Percentiles rank a stretch among this genome's conserved stretches.
These are phyloP conservation scores for Trichophyton mentagrophytes DNA, from an alignment of 2,329 filamentous ascomycete species.

Conservation along the genomic window DNA sequence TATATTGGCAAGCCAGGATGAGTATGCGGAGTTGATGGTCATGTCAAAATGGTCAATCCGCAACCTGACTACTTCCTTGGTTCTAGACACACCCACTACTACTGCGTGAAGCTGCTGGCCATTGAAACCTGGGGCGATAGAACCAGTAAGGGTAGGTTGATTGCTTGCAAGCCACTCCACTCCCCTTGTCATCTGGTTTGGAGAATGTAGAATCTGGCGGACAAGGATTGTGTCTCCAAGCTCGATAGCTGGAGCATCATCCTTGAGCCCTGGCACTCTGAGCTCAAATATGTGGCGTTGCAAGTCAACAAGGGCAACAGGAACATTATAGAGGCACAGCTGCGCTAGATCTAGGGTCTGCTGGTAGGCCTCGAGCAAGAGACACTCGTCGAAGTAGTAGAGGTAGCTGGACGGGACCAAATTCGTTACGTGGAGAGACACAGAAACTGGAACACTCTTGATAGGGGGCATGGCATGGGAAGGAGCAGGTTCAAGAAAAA, in stretches of 20 bases:
- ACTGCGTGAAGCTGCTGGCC: constrained; percentile 17
- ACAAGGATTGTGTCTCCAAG: constrained; percentile 18
- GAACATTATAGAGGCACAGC: constrained; percentile 14
- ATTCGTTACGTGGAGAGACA: constrained; percentile 9
- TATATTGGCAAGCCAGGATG: constrained; percentile 15
- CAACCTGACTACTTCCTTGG: constrained; percentile 15
- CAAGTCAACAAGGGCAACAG: constrained; percentile 8
- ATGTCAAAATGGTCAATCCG: constrained; percentile 13
- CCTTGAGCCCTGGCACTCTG: constrained; percentile 18
- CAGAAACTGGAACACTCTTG: constrained; percentile 4
- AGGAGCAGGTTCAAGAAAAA: constrained; percentile 12
- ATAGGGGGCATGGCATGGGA: constrained; percentile 11
- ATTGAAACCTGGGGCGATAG: constrained; percentile 17
- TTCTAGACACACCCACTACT: constrained; percentile 15
- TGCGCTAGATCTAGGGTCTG: constrained; percentile 13
- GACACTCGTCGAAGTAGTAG: constrained; percentile 17
- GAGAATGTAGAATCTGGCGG: constrained; percentile 17
- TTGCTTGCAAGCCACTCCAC: constrained; percentile 13
- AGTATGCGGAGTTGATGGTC: background rate
- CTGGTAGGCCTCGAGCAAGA: constrained; percentile 16
- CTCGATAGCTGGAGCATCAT: constrained; percentile 16
- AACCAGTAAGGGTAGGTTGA: constrained; percentile 11
- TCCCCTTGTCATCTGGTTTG: constrained; percentile 12
- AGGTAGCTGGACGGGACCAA: constrained; percentile 12
- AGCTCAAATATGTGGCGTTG: constrained; percentile 15